Conservation (phyloP, 2,329 filamentous ascomycete genomes). For the Elsinoe perseae region DNA sequence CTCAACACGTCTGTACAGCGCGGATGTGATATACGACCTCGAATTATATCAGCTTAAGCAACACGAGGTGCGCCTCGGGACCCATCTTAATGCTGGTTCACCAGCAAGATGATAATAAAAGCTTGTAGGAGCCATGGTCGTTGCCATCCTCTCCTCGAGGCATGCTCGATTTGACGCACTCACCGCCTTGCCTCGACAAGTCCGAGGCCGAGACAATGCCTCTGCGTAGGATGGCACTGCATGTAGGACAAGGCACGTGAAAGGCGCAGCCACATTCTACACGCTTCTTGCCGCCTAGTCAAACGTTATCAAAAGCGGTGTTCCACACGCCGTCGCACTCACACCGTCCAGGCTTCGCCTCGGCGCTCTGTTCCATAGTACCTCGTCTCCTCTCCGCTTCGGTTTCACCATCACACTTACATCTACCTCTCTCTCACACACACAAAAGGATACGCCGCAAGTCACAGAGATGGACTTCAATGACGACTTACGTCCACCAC, state of each 20-base stretch:
- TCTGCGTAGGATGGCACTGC: not conserved
- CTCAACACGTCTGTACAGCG: not conserved
- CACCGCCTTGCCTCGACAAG: no score
- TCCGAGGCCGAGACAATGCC: not conserved
- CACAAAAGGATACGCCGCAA: not conserved
- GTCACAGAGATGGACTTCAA: not conserved
- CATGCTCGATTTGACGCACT: no score
- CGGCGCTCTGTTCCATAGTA: not conserved
- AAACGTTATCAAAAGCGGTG: not conserved
- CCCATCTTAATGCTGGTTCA: no score
- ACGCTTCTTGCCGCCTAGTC: not conserved
- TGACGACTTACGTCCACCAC: not conserved
- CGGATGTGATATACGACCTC: not conserved
- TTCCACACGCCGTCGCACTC: not conserved
- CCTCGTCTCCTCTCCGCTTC: no score
- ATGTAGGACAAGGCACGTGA: not conserved
- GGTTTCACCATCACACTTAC: not conserved
- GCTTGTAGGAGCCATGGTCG: no score
- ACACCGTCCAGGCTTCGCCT: not conserved
- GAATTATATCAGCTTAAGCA: not conserved
- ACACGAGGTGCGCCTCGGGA: not conserved
- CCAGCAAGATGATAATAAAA: no score
- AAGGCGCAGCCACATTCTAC: not conserved
- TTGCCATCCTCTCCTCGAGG: no score
- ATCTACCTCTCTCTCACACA: not conserved